phyloP scores from a whole-genome alignment of 2,329 filamentous ascomycete species.

The Myriangium duriaei region DNA sequence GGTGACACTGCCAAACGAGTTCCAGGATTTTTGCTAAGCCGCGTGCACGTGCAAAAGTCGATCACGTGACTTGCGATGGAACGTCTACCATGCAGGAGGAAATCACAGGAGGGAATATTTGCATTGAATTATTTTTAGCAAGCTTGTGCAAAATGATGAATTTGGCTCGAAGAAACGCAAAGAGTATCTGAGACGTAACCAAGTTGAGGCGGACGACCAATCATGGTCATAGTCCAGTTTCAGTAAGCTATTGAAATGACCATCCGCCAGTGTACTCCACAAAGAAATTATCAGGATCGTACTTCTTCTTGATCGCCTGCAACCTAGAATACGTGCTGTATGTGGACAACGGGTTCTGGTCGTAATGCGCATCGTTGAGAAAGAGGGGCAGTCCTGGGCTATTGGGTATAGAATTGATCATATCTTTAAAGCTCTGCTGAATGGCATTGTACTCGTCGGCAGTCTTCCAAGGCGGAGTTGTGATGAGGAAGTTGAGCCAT shows the following conservation, averaged over 20 bases:
- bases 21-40: too few relatives aligned
- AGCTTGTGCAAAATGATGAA: too few relatives aligned
- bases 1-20: too few relatives aligned
- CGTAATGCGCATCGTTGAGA: conserved; percentile 8
- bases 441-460: conserved; percentile 18
- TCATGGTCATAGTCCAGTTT: too few relatives aligned
- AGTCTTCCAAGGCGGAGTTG: conserved; percentile 17
- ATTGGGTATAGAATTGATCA: conserved; percentile 19
- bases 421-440: conserved; percentile 20
- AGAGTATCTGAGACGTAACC: too few relatives aligned
- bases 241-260: conserved; percentile 3
- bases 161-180: too few relatives aligned
- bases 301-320: conserved; percentile 9
- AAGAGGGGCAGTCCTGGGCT: conserved; percentile 13
- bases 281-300: conserved; percentile 7
- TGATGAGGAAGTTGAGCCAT: conserved; percentile 22
- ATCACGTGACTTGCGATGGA: too few relatives aligned
- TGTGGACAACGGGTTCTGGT: conserved; percentile 1
- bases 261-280: conserved; percentile 1
- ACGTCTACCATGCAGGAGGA: too few relatives aligned
- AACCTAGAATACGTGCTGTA: conserved; percentile 7
- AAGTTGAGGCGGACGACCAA: too few relatives aligned
- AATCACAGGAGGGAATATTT: too few relatives aligned
- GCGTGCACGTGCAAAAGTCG: too few relatives aligned
- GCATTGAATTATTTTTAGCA: too few relatives aligned